A percentile compares a stretch with the other conserved stretches of the same genome.
Conservation (phyloP, 2,329 filamentous ascomycete species). For the Graphilbum ipis-grandicollis region DNA sequence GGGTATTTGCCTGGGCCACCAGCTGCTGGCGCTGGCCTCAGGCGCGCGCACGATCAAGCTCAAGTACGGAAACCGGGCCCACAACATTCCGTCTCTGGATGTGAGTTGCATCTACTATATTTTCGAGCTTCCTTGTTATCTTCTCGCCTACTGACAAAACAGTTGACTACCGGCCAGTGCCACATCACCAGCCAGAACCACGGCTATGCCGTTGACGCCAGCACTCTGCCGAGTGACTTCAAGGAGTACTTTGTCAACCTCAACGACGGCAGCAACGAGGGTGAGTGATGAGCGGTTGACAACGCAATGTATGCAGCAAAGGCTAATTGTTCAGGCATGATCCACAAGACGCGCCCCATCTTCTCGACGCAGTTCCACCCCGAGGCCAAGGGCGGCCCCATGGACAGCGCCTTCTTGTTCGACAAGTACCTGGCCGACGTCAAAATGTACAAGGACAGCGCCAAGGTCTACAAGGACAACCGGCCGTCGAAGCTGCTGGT, state of each 20-base stretch:
- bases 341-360: conserved; percentile 89
- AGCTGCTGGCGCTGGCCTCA: conserved; percentile 77
- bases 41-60: conserved; percentile 89
- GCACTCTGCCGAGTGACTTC: conserved; percentile 70
- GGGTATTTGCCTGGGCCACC: conserved; percentile 95
- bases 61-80: conserved; percentile 97
- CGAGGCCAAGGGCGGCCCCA: conserved; percentile 90
- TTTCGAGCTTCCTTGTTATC: background rate
- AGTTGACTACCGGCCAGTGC: conserved; percentile 82
- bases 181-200: conserved; percentile 99
- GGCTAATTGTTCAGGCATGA: conserved; percentile 40
- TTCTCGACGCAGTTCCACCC: conserved; percentile 99
- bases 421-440: conserved; percentile 92
- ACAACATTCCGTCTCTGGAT: conserved; percentile 94
- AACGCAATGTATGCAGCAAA: background rate
- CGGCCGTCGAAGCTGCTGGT: conserved; percentile 75
- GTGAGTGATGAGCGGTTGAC: too few species aligned
- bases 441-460: conserved; percentile 70
- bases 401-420: conserved; percentile 91
- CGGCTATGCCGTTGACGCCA: conserved; percentile 83
- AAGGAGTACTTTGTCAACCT: conserved; percentile 98
- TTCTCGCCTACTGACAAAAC: too few species aligned
- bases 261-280: conserved; percentile 95
- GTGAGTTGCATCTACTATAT: conserved; percentile 3
- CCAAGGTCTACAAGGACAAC: conserved; percentile 68